A percentile compares a stretch with the other conserved stretches of the same genome.
These are phyloP conservation scores for Luvunga scandens DNA, from an alignment of 345 rosid species.

Conservation along the genomic window DNA sequence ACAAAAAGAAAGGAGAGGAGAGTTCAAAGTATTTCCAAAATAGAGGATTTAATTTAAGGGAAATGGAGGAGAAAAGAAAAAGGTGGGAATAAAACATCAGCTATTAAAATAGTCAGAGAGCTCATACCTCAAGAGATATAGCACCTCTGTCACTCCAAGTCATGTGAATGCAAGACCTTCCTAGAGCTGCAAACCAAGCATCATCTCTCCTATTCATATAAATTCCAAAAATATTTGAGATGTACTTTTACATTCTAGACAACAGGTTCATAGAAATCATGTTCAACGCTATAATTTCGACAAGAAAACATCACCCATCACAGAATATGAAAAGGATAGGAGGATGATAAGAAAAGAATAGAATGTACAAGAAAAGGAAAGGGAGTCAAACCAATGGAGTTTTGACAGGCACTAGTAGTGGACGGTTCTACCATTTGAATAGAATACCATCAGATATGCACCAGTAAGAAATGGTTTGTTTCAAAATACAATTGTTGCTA, in stretches of 20 bases:
- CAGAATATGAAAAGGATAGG: neutral
- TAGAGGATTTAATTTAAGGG: neutral
- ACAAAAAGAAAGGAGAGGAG: too few species aligned
- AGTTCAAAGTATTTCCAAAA: neutral
- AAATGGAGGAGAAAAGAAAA: neutral
- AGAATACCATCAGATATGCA: too few species aligned
- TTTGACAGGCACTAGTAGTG: neutral
- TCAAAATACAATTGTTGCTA: neutral
- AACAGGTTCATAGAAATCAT: neutral
- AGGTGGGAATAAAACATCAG: neutral
- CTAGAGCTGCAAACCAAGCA: slow-evolving; percentile 90
- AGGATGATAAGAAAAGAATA: neutral
- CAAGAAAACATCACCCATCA: neutral
- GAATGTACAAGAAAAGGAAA: neutral
- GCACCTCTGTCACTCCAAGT: slow-evolving; percentile 95
- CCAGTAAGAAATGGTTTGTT: too few species aligned
- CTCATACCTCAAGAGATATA: slow-evolving; percentile 81
- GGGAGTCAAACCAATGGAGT: neutral
- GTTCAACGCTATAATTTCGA: neutral
- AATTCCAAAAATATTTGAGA: slow-evolving; percentile 10
- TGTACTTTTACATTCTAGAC: neutral
- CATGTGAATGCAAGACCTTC: slow-evolving; percentile 85
- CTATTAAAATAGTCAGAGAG: neutral
- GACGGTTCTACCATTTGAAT: neutral
- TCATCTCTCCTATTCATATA: slow-evolving; percentile 73